These are phyloP conservation scores for Rhodotorula sp. DNA, from an alignment of 1,284 basidiomycete species.

Conservation along the genomic window DNA sequence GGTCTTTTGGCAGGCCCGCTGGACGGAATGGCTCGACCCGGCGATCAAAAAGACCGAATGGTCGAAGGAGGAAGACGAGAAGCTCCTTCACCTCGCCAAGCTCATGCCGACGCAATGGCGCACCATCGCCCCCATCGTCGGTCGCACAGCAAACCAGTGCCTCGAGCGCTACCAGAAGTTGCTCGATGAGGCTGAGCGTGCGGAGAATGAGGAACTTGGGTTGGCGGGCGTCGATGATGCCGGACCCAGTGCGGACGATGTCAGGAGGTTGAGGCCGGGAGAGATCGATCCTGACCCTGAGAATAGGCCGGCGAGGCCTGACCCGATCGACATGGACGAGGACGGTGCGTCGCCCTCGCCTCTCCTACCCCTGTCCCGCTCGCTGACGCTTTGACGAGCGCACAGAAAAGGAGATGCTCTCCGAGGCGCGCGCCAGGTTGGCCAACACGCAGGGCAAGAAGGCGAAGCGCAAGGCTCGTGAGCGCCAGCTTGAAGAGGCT, in stretches of 20 bases:
- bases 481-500: slow-evolving; percentile 94
- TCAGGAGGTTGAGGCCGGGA: slow-evolving; percentile 83
- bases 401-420: slow-evolving; percentile 98
- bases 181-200: slow-evolving; percentile 92
- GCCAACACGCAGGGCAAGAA: slow-evolving; percentile 99
- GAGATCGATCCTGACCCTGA: slow-evolving; percentile 99
- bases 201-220: slow-evolving; percentile 81
- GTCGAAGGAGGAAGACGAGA: slow-evolving; percentile 99
- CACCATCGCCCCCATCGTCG: slow-evolving; percentile 97
- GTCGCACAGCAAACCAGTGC: slow-evolving; percentile 97
- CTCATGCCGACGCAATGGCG: slow-evolving; percentile 99
- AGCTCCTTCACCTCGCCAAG: slow-evolving; percentile 94
- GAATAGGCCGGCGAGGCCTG: slow-evolving; percentile 94
- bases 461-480: slow-evolving; percentile 96
- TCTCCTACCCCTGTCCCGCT: too few relatives aligned
- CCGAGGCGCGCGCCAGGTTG: slow-evolving; percentile 93
- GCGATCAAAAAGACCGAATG: slow-evolving; percentile 99
- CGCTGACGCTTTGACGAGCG: not conserved
- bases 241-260: slow-evolving; percentile 87
- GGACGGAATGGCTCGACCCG: slow-evolving; percentile 99
- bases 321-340: slow-evolving; percentile 99
- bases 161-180: slow-evolving; percentile 97
- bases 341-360: slow-evolving; percentile 60
- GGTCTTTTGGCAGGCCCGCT: slow-evolving; percentile 51
- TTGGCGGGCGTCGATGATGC: slow-evolving; percentile 73